Conservation (phyloP, 306 rosid species). For the Luffa acutangula region DNA sequence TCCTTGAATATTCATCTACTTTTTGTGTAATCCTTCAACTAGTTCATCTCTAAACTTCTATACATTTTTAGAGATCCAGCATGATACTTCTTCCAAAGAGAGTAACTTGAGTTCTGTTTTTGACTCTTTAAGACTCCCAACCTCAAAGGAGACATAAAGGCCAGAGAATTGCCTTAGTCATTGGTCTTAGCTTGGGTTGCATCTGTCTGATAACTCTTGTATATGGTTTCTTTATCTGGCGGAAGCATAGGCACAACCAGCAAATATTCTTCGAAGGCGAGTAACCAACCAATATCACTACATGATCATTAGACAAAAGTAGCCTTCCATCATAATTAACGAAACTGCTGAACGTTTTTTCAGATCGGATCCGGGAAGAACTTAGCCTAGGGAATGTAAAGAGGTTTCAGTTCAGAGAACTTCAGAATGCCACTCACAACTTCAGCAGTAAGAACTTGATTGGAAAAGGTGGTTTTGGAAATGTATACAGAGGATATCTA, state of each 20-base stretch:
- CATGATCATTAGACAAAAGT: background rate
- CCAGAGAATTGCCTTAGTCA: constrained; percentile 64
- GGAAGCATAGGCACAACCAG: constrained; percentile 67
- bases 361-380: constrained; percentile 41
- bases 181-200: constrained; percentile 76
- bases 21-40: background rate
- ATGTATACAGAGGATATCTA: constrained; percentile 58
- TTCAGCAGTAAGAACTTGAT: constrained; percentile 57
- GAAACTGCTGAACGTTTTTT: background rate
- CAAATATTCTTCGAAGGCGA: constrained; percentile 77
- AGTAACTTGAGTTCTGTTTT: constrained; percentile 28
- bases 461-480: constrained; percentile 58
- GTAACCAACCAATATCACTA: constrained; percentile 19
- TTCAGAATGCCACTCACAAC: constrained; percentile 47
- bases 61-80: background rate
- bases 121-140: constrained; percentile 32
- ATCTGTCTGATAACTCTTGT: constrained; percentile 60
- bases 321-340: background rate
- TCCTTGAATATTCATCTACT: background rate
- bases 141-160: constrained; percentile 41
- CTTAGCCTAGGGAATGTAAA: constrained; percentile 52
- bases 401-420: constrained; percentile 53
- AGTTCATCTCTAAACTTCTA: background rate
- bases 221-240: constrained; percentile 74
- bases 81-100: background rate